These are phyloP conservation scores for Pseudocercospora cruenta DNA, from an alignment of 2,329 filamentous ascomycete species.

Conservation along the genomic window DNA sequence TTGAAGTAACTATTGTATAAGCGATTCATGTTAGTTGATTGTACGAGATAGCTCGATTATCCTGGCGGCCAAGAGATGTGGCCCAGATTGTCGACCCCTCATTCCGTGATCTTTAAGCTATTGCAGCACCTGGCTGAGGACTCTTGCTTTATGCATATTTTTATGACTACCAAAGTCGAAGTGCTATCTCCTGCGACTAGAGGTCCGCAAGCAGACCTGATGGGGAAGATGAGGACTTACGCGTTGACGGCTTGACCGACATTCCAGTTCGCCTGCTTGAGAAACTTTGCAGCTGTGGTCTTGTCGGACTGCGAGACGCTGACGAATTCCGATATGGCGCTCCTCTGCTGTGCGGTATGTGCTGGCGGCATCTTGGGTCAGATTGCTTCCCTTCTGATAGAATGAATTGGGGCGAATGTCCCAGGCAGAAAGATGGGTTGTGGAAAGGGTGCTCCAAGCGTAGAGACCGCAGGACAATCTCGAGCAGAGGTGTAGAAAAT, in stretches of 20 bases:
- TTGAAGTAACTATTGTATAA: constrained; percentile 46
- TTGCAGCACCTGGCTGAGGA: not conserved
- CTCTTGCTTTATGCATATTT: not conserved
- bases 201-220: not conserved
- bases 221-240: constrained; percentile 42
- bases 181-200: not conserved
- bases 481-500: not conserved
- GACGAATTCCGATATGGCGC: constrained; percentile 49
- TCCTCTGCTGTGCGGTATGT: constrained; percentile 51
- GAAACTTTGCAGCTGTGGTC: constrained; percentile 49
- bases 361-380: constrained; percentile 48
- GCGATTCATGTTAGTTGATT: constrained; percentile 27
- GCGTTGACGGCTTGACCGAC: constrained; percentile 49
- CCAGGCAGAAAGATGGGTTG: not conserved
- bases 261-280: constrained; percentile 53
- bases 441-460: not conserved
- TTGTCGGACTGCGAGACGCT: constrained; percentile 50
- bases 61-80: not conserved
- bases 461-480: too few relatives aligned
- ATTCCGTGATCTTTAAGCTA: not conserved
- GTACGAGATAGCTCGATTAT: not conserved
- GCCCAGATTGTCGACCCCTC: not conserved
- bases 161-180: not conserved
- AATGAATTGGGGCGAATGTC: not conserved
- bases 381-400: not conserved